Evolutionary conservation across 2,329 filamentous ascomycete species (phyloP), one percentile per base, ranked within the genome.

Genomic region (Ceratocystis diversiconidia): DNA sequence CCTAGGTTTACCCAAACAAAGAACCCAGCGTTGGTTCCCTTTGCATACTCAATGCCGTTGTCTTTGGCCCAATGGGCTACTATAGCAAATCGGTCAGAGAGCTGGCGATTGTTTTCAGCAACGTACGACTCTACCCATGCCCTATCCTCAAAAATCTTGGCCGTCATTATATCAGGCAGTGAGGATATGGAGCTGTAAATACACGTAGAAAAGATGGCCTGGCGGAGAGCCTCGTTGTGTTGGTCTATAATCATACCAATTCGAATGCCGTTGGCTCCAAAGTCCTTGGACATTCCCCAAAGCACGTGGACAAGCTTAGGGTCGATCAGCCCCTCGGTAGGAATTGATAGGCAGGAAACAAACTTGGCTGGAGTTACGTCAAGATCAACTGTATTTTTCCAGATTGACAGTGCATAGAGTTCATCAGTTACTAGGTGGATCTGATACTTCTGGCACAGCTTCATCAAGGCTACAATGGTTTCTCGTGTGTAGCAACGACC

Each of bases 201-300:
- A 10, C 73, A 72, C 4, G 72, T 73, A 25, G 71, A 69, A 0
- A 74, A 69, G 2, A 81, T 63, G 0, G 78, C 76, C 1, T 68
- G 67, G 55, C 76, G 74, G 0, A 82, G 69, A 0, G 71, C 69
- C 1, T 69, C 62, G 66, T 80, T 82, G 41, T 73, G 70, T 64
- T 80, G 79, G 4, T 78, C 79, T 25, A 82, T 73, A n/a, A 82
- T 72, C 19, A 73, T 75, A 0, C 81, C 82, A 3, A 83, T 68
- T 0, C 82, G 77, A 6, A 84, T 72, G 0, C 83, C 83, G 52
- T 82, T 83, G 22, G 79, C 78, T 28, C 80, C 79, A 71, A 85
- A 85, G 71, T 83, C 81, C 69, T 80, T 78, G 62, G 73, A 75
- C 69, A 76, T 73, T 28, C 76, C 75, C 72, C 78, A 77, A 25